Percentiles rank a stretch among this genome's conserved stretches.
These are phyloP conservation scores for Pyrenochaeta sp. DNA, from an alignment of 2,329 filamentous ascomycete species.

Conservation along the genomic window DNA sequence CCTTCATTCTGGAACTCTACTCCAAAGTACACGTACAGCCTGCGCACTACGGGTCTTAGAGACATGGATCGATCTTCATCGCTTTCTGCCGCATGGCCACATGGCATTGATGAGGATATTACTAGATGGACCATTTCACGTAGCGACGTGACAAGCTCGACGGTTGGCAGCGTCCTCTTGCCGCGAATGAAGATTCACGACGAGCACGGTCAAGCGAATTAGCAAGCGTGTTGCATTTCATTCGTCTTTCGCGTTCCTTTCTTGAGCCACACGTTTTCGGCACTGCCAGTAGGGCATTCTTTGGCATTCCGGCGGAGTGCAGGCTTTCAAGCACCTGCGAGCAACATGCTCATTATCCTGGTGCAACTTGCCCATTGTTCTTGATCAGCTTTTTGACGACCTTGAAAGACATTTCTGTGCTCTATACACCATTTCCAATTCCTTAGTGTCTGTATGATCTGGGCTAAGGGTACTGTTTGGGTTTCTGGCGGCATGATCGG, in stretches of 20 bases:
- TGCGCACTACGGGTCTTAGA: neutral
- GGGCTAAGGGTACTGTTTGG: conserved; percentile 13
- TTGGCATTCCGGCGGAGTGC: conserved; percentile 1
- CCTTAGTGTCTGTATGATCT: conserved; percentile 36
- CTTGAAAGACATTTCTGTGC: conserved; percentile 29
- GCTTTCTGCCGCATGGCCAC: neutral
- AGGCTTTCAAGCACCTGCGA: neutral
- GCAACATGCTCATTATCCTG: neutral
- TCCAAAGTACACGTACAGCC: neutral
- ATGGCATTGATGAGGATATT: neutral
- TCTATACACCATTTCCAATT: conserved; percentile 28
- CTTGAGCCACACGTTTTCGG: conserved; percentile 4
- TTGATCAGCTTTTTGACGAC: neutral
- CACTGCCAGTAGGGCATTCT: neutral
- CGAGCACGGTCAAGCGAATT: conserved; percentile 16
- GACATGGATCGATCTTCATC: neutral
- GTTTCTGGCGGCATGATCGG: conserved; percentile 13
- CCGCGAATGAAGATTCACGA: conserved; percentile 6
- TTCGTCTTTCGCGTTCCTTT: conserved; percentile 5
- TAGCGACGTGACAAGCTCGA: conserved; percentile 7
- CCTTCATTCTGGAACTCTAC: neutral
- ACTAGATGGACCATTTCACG: conserved; percentile 5
- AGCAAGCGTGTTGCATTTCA: conserved; percentile 14
- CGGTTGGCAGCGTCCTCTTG: conserved; percentile 16
- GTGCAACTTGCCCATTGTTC: neutral